Conservation (phyloP, 495 filamentous ascomycete genomes). For the Pyrenula aspistea region DNA sequence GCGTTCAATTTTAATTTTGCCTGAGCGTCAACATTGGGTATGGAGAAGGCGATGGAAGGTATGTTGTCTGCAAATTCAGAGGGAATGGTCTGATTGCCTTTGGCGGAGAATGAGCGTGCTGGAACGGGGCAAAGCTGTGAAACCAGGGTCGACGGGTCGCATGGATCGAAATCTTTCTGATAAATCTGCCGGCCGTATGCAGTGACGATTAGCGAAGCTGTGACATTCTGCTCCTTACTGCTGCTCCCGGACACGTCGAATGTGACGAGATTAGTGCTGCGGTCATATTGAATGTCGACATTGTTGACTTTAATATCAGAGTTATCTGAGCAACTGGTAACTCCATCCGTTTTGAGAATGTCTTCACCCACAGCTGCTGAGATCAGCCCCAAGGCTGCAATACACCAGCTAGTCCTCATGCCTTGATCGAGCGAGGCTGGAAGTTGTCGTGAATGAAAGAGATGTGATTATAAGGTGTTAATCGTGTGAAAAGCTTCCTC, state of each 20-base stretch:
- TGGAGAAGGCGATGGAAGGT: slow-evolving; percentile 77
- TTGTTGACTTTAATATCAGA: slow-evolving; percentile 59
- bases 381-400: slow-evolving; percentile 17
- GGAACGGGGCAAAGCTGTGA: slow-evolving; percentile 76
- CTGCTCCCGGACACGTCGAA: slow-evolving; percentile 83
- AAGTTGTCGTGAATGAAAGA: neutral
- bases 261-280: slow-evolving; percentile 51
- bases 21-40: slow-evolving; percentile 80
- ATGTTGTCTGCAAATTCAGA: slow-evolving; percentile 57
- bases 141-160: slow-evolving; percentile 50
- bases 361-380: slow-evolving; percentile 43
- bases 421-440: neutral
- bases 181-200: slow-evolving; percentile 85
- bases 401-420: neutral
- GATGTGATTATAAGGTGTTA: neutral
- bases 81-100: slow-evolving; percentile 58
- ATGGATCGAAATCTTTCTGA: slow-evolving; percentile 71
- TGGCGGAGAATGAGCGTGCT: slow-evolving; percentile 57
- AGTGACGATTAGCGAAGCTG: slow-evolving; percentile 61
- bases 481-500: neutral
- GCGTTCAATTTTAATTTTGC: slow-evolving; percentile 67
- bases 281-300: slow-evolving; percentile 70
- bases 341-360: slow-evolving; percentile 68
- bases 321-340: slow-evolving; percentile 58
- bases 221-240: slow-evolving; percentile 63